Evolutionary conservation across 2,329 filamentous ascomycete species (phyloP), one percentile per base, ranked within the genome.

Genomic region (Penicillium sp.): DNA sequence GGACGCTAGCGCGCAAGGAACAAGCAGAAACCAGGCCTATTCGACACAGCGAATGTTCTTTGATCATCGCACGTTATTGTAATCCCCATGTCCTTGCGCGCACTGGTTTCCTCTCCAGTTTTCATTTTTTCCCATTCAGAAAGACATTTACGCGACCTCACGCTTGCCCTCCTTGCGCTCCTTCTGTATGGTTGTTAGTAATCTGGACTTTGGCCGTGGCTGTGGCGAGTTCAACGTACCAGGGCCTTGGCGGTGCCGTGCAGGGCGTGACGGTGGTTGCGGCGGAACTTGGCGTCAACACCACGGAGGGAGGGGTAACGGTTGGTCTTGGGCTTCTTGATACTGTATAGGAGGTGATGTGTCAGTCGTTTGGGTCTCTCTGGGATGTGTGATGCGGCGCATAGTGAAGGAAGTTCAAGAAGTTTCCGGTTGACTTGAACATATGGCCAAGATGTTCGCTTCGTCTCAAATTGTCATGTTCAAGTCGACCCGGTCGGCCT

Each of bases 281-380:
- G 90, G 82, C 95, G 90, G 87, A 99, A 99, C 89, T 99, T 99
- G 79, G 95, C 93, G 84, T 99, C 95, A 80, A 91, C 95, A 75
- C 95, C 95, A 80, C 97, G 97, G 76, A 99, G 89, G 73, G 93
- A 98, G 69, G 95, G 95, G 85, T 99, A 99, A 85, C 95, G 88
- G 82, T 93, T 88, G 78, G 95, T 98, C 88, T 96, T 97, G 69
- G 95, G 95, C 90, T 97, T 98, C 90, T 98, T 98, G 88, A 99
- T 99, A 84, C 93, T 97, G 79, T 71, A 66, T 21, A 49, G 49
- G 48, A 53, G 56, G 65, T 58, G 19, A 52, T 21, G 52, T 57
- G 65, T 73, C 62, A 73, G 71, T 52, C 55, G 56, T 22, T 49
- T 16, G 31, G 55, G 54, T 57, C 52, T 33, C 22, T 37, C 22